These are phyloP conservation scores for Suillus subluteus DNA, from an alignment of 768 basidiomycete genomes.

Conservation along the genomic window DNA sequence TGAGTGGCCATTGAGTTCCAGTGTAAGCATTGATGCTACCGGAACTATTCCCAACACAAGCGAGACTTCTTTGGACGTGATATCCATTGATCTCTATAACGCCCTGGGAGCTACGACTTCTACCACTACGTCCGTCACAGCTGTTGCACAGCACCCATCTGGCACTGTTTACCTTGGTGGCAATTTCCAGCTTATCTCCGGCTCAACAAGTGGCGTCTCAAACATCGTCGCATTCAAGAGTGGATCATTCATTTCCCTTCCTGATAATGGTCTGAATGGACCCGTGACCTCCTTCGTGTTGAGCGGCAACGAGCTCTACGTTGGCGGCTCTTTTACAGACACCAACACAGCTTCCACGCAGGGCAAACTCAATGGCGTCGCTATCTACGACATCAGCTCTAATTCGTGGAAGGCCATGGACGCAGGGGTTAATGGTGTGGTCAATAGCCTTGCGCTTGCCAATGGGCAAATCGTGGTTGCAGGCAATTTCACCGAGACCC, in stretches of 20 bases:
- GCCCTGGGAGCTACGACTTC: conserved; percentile 55
- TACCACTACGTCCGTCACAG: conserved; percentile 46
- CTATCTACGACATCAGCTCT: conserved; percentile 66
- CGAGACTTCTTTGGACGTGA: conserved; percentile 65
- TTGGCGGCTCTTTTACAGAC: conserved; percentile 88
- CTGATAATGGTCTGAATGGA: conserved; percentile 79
- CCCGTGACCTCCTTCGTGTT: conserved; percentile 70
- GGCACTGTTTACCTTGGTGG: conserved; percentile 77
- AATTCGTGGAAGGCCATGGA: conserved; percentile 71
- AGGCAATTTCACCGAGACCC: conserved; percentile 72
- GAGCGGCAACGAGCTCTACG: conserved; percentile 66
- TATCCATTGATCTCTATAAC: conserved; percentile 64
- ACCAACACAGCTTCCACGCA: conserved; percentile 57
- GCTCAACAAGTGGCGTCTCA: conserved; percentile 54
- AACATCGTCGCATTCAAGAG: conserved; percentile 78
- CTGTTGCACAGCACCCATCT: conserved; percentile 68
- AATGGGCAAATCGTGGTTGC: conserved; percentile 61
- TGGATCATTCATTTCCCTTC: conserved; percentile 54
- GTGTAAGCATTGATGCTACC: conserved; percentile 57
- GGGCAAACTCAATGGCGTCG: conserved; percentile 61
- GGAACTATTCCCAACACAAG: conserved; percentile 66
- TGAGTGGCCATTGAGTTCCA: conserved; percentile 74
- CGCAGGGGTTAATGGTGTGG: conserved; percentile 77
- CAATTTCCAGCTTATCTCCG: conserved; percentile 64
- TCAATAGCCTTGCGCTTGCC: conserved; percentile 59